phyloP scores from a whole-genome alignment of 2,329 filamentous ascomycete genomes.

The Thielaviopsis punctulata region DNA sequence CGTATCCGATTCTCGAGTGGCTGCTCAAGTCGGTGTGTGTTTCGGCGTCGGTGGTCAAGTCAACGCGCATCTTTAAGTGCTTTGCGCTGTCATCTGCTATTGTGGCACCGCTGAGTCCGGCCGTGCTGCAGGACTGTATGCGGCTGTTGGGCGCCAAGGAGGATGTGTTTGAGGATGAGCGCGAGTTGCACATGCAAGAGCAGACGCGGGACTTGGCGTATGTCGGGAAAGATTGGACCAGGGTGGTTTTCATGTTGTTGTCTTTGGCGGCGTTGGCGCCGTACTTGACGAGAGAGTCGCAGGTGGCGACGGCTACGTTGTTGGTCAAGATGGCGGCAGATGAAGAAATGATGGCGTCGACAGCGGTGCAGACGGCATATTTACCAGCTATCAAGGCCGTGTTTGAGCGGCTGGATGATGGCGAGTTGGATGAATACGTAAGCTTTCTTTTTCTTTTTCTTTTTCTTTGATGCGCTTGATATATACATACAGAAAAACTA shows the following conservation, averaged over 20 bases:
- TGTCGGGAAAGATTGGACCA: neutral
- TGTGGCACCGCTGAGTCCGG: neutral
- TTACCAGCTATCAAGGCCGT: constrained; percentile 28
- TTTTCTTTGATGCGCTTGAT: too few species aligned
- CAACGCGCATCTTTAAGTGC: constrained; percentile 1
- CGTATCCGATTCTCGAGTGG: constrained; percentile 51
- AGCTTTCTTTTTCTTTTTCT: constrained; percentile 15
- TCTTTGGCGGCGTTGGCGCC: neutral
- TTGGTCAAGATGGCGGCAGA: constrained; percentile 6
- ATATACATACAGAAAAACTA: neutral
- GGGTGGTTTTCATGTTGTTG: constrained; percentile 1
- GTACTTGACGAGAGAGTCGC: neutral
- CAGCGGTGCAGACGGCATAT: constrained; percentile 21
- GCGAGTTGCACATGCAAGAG: neutral
- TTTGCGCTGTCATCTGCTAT: neutral
- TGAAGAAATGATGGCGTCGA: constrained; percentile 3
- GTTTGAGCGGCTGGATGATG: constrained; percentile 23
- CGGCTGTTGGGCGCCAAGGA: constrained; percentile 5
- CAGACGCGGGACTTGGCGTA: neutral
- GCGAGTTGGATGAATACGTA: constrained; percentile 26
- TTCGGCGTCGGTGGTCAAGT: neutral
- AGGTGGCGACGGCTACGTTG: neutral
- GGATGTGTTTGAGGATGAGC: constrained; percentile 3
- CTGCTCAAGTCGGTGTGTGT: constrained; percentile 39
- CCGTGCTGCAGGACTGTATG: constrained; percentile 5